A percentile compares a stretch with the other conserved stretches of the same genome.
These are phyloP conservation scores for Durotheca rogersii DNA, from an alignment of 495 filamentous ascomycete species.

Conservation along the genomic window DNA sequence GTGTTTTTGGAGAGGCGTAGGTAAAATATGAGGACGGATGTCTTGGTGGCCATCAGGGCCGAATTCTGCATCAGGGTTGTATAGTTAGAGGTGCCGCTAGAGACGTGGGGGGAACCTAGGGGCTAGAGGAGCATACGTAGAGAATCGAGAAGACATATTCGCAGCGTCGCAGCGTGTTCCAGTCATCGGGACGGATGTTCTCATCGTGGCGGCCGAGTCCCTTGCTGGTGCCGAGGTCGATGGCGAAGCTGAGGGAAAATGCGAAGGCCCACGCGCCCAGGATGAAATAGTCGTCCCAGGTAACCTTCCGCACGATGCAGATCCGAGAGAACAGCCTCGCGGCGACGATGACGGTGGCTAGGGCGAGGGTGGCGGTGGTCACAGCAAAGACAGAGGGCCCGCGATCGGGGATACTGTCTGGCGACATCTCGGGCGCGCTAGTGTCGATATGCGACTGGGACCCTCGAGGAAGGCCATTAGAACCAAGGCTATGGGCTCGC, in stretches of 20 bases:
- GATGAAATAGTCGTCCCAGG: slow-evolving; percentile 82
- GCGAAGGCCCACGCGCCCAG: slow-evolving; percentile 80
- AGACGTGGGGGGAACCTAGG: too few species aligned
- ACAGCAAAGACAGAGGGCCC: slow-evolving; percentile 71
- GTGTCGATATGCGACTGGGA: slow-evolving; percentile 27
- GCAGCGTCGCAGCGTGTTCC: slow-evolving; percentile 57
- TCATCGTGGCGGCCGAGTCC: slow-evolving; percentile 77
- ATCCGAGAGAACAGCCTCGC: slow-evolving; percentile 70
- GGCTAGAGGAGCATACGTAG: slow-evolving; percentile 64
- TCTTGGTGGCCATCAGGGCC: slow-evolving; percentile 83
- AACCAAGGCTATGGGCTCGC: slow-evolving; percentile 19
- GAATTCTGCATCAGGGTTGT: slow-evolving; percentile 76
- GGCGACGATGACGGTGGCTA: slow-evolving; percentile 70
- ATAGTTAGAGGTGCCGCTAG: slow-evolving; percentile 28
- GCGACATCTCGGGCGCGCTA: slow-evolving; percentile 21
- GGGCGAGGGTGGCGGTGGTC: slow-evolving; percentile 65
- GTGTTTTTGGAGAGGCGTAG: slow-evolving; percentile 74
- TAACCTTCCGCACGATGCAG: slow-evolving; percentile 67
- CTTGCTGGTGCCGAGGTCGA: slow-evolving; percentile 68
- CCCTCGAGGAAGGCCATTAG: slow-evolving; percentile 29
- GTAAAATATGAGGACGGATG: slow-evolving; percentile 89
- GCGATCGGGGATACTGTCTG: slow-evolving; percentile 50
- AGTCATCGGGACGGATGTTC: slow-evolving; percentile 54
- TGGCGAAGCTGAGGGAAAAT: slow-evolving; percentile 72
- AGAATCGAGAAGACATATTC: slow-evolving; percentile 83